Conservation (phyloP, 495 filamentous ascomycete species). For the Daldinia loculata region DNA sequence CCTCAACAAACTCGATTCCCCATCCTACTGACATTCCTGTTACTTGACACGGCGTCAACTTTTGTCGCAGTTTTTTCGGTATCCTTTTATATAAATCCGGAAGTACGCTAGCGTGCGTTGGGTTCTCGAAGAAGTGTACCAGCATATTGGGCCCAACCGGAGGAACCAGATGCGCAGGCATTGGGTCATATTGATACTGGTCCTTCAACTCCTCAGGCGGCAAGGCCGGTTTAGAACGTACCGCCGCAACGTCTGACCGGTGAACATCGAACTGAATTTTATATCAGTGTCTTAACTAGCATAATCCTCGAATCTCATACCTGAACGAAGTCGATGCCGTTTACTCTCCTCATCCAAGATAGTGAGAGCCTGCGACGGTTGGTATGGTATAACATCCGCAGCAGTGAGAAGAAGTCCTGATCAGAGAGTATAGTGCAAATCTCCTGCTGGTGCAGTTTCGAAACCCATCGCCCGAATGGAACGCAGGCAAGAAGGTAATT, state of each 20-base stretch:
- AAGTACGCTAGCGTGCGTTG: conserved; percentile 3
- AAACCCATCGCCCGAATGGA: conserved; percentile 20
- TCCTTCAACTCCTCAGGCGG: conserved; percentile 1
- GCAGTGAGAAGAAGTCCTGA: background rate
- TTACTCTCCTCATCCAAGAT: conserved; percentile 12
- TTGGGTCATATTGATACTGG: conserved; percentile 22
- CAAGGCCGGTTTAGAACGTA: background rate
- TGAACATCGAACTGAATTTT: conserved; percentile 7
- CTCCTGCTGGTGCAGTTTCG: conserved; percentile 4
- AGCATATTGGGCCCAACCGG: conserved; percentile 24
- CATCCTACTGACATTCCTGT: conserved; percentile 17
- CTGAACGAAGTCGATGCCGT: conserved; percentile 21
- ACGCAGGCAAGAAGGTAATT: conserved; percentile 16
- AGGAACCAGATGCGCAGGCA: conserved; percentile 9
- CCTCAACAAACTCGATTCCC: conserved; percentile 25
- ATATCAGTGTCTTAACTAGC: background rate
- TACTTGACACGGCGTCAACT: conserved; percentile 8
- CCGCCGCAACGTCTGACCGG: background rate
- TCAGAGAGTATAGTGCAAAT: background rate
- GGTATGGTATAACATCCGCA: background rate
- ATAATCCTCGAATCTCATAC: background rate
- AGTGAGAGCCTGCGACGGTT: background rate
- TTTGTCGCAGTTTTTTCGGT: conserved; percentile 21
- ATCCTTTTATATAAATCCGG: conserved; percentile 24
- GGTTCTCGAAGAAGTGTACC: conserved; percentile 16